Base-by-base conservation (phyloP, 2,329 filamentous ascomycete species). In the Aspergillus sp. region DNA sequence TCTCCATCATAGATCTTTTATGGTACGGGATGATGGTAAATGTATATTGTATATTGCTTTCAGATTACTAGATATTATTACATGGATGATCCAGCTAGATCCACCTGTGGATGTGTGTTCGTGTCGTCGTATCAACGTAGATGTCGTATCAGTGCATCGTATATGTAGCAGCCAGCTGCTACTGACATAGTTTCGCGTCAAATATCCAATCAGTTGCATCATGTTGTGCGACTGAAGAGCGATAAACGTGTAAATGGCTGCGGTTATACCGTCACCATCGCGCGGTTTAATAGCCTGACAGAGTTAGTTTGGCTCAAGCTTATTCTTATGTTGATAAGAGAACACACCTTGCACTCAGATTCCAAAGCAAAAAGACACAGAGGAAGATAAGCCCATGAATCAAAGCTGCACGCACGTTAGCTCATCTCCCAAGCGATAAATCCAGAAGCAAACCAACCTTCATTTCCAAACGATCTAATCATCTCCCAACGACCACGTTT, bases 401-500 rank as follows among this genome's bases (percentile, higher is more conserved):
- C 21, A 69, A 30, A 15, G 55, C 67, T 67, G 39, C 39, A 47
- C 6, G 12, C 3, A 8, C 9, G 25, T 32, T 19, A 53, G 50
- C 17, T 21, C 17, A 38, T n/a, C 21, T 8, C 48, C 4, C 10
- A 10, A 51, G 28, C 25, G 2, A 21, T n/a, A 6, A 2, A 7
- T 5, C 10, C 17, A 23, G 5, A 32, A 3, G 8, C 23, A 49
- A 4, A 67, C 69, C 4, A 45, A 76, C 74, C 73, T 73, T 76
- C 74, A 59, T 64, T 52, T 1, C 68, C 64, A 62, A 66, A 63
- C 8, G 15, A 19, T 47, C 60, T 65, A 10, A 64, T 56, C n/a
- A 64, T 7, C 52, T 57, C 64, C 30, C 67, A 55, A 4, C 60
- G 62, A 1, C 63, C 61, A 25, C 65, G 60, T 6, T 60, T 59